A percentile compares a stretch with the other conserved stretches of the same genome.
Conservation (phyloP, 1,139 yeast species). For the Pichia norvegensis region DNA sequence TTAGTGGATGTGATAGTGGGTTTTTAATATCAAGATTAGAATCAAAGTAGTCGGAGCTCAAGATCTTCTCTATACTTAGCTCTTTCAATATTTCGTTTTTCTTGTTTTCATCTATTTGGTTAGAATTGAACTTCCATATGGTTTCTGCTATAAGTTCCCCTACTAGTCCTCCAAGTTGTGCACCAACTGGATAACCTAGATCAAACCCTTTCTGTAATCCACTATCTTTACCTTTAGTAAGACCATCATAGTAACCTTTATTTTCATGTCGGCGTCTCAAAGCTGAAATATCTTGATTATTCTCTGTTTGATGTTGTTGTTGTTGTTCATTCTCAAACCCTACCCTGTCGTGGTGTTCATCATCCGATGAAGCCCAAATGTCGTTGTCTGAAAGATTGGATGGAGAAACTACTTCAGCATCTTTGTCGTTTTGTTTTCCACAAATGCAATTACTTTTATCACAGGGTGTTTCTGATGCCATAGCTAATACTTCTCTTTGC, state of each 20-base stretch:
- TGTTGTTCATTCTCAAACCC: neutral
- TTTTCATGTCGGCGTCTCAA: constrained; percentile 61
- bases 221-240: constrained; percentile 59
- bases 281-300: constrained; percentile 23
- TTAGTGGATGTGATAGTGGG: constrained; percentile 31
- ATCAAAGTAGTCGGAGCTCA: constrained; percentile 44
- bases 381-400: neutral
- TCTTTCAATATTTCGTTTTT: constrained; percentile 38
- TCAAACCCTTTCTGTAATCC: constrained; percentile 79
- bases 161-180: constrained; percentile 53
- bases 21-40: constrained; percentile 36
- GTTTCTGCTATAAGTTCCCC: constrained; percentile 58
- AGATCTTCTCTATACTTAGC: constrained; percentile 42
- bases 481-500: no score
- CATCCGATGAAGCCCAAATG: constrained; percentile 1
- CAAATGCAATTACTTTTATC: neutral
- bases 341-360: constrained; percentile 10
- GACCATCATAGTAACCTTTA: constrained; percentile 81
- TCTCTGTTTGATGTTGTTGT: neutral
- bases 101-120: constrained; percentile 16
- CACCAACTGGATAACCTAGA: constrained; percentile 69
- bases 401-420: neutral
- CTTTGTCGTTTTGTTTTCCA: neutral
- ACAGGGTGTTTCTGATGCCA: neutral
- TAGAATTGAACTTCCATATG: constrained; percentile 2